Evolutionary conservation across 768 basidiomycete species (phyloP).

Genomic region (Tricholoma hemisulphureum): DNA sequence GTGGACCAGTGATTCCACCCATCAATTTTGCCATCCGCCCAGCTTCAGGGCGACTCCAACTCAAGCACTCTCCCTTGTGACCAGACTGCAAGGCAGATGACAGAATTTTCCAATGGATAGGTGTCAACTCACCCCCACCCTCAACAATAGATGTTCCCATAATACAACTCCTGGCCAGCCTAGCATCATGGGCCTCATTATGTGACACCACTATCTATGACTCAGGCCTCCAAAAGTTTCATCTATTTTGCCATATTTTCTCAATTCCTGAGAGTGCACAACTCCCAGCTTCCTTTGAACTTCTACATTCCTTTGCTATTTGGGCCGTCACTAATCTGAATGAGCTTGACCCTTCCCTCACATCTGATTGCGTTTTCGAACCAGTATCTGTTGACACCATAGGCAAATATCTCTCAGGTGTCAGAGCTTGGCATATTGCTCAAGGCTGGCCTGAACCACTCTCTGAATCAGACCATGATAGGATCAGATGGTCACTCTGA

Average conservation of each 20-base stretch:
- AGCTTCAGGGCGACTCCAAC: background rate
- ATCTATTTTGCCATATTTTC: no score
- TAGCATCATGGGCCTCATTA: background rate
- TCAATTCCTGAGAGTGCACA: no score
- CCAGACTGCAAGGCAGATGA: background rate
- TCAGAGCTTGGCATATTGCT: background rate
- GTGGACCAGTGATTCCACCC: background rate
- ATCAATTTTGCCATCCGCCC: no score
- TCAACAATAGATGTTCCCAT: background rate
- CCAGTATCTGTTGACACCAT: background rate
- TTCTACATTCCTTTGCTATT: no score
- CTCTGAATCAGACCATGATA: background rate
- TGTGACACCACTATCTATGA: background rate
- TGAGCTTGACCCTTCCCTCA: background rate
- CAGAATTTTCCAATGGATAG: background rate
- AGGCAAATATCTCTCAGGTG: background rate
- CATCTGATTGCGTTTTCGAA: background rate
- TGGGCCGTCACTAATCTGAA: no score
- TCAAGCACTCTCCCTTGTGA: background rate
- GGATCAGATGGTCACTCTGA: background rate
- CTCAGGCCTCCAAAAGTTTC: background rate
- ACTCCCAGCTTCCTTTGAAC: no score
- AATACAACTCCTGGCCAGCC: background rate
- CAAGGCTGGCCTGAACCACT: background rate
- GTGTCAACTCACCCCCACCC: background rate